Conservation (phyloP, 108 stramenopile species). For the Stephanodiscus minutulus region DNA sequence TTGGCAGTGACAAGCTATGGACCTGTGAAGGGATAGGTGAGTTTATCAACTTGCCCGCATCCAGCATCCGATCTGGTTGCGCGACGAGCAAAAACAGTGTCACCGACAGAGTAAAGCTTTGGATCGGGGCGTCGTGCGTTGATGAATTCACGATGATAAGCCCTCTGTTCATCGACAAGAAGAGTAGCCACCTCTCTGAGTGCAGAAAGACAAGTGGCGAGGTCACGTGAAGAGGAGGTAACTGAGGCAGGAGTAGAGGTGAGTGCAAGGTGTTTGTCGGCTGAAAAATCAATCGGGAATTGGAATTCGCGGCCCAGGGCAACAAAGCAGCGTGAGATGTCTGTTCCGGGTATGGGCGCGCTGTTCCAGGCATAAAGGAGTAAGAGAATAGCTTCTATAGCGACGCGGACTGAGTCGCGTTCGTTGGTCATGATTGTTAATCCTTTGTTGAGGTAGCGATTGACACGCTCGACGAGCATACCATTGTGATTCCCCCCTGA, state of each 20-base stretch:
- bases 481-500: slow-evolving; percentile 35
- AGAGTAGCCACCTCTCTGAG: slow-evolving; percentile 1
- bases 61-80: background rate
- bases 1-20: background rate
- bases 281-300: slow-evolving; percentile 28
- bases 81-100: background rate
- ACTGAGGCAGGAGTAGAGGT: background rate
- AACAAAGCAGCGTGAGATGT: slow-evolving; percentile 19
- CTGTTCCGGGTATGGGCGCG: slow-evolving; percentile 27
- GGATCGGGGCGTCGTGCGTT: slow-evolving; percentile 4
- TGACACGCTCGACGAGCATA: slow-evolving; percentile 38
- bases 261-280: background rate
- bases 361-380: no score
- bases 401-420: slow-evolving; percentile 1
- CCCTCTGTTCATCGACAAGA: slow-evolving; percentile 8
- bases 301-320: no score
- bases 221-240: background rate
- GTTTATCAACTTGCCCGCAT: background rate
- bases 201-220: background rate
- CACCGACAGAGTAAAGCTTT: background rate
- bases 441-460: no score
- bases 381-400: no score
- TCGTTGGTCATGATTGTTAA: slow-evolving; percentile 23
- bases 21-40: background rate
- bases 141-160: slow-evolving; percentile 11